A percentile compares a stretch with the other conserved stretches of the same genome.
phyloP scores from a whole-genome alignment of 805 yeast genomes.

The Myxozyma geophila region DNA sequence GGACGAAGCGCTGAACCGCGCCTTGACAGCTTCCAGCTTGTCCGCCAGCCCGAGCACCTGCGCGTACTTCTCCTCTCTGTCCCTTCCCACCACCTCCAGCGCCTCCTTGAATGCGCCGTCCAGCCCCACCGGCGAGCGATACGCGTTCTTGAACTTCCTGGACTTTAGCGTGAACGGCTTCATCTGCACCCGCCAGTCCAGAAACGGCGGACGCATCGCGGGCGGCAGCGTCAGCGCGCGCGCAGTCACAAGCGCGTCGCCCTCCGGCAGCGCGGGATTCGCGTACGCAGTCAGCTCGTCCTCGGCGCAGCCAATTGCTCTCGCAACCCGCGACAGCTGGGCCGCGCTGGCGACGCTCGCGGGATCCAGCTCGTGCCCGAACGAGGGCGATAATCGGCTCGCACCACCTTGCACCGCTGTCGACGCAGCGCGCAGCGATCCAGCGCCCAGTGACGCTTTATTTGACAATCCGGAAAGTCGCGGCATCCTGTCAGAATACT shows the following conservation, averaged over 20 bases:
- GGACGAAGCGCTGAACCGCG: neutral
- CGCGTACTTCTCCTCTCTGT: slow-evolving; percentile 36
- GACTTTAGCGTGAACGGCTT: slow-evolving; percentile 25
- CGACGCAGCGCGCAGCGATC: slow-evolving; percentile 3
- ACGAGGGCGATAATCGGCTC: neutral
- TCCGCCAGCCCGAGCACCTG: slow-evolving; percentile 8
- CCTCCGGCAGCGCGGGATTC: slow-evolving; percentile 3
- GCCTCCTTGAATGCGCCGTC: slow-evolving; percentile 70
- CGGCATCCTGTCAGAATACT: too few species aligned
- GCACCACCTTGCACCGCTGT: slow-evolving; percentile 2
- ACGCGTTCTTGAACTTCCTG: slow-evolving; percentile 42
- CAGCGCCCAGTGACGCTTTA: neutral
- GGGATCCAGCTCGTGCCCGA: slow-evolving; percentile 13
- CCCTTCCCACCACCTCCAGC: slow-evolving; percentile 56
- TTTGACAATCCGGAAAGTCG: slow-evolving; percentile 2
- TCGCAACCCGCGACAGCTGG: slow-evolving; percentile 7
- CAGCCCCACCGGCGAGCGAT: slow-evolving; percentile 65
- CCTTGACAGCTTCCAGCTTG: slow-evolving; percentile 22
- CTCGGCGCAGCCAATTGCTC: slow-evolving; percentile 30
- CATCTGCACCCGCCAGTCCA: slow-evolving; percentile 20
- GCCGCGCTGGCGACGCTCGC: neutral
- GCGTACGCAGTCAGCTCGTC: slow-evolving; percentile 29
- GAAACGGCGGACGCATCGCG: slow-evolving; percentile 19
- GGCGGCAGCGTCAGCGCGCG: slow-evolving; percentile 21
- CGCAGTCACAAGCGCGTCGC: slow-evolving; percentile 19